Conservation (phyloP, 2,329 filamentous ascomycete species). For the Phialocephala subalpina region DNA sequence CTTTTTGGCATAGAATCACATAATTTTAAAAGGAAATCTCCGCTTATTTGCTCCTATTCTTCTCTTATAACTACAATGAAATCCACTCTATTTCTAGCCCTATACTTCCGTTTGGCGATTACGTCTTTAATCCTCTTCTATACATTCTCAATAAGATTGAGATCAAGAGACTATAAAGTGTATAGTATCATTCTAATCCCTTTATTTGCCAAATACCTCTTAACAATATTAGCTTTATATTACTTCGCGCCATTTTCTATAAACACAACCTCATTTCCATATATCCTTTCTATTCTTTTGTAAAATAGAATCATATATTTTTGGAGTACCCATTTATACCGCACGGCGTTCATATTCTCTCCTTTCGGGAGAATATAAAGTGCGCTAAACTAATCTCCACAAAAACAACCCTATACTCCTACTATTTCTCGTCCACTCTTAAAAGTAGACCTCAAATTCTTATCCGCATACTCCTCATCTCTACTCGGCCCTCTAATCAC, state of each 20-base stretch:
- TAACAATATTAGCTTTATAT: too few relatives aligned
- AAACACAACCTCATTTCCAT: slow-evolving; percentile 4
- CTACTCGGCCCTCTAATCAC: too few relatives aligned
- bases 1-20: slow-evolving; percentile 8
- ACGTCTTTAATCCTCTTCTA: slow-evolving; percentile 13
- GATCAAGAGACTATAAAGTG: slow-evolving; percentile 12
- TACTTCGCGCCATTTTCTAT: slow-evolving; percentile 10
- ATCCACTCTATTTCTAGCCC: slow-evolving; percentile 3
- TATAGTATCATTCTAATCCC: too few relatives aligned
- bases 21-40: background rate
- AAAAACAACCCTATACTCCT: slow-evolving; percentile 22
- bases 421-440: slow-evolving; percentile 12
- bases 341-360: too few relatives aligned
- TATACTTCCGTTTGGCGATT: background rate
- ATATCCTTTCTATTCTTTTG: slow-evolving; percentile 9
- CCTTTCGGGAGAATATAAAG: slow-evolving; percentile 37
- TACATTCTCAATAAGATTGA: slow-evolving; percentile 20
- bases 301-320: slow-evolving; percentile 16
- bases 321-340: slow-evolving; percentile 10
- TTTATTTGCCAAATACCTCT: too few relatives aligned
- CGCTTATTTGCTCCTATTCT: background rate
- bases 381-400: slow-evolving; percentile 16
- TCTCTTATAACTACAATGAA: background rate
- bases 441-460: slow-evolving; percentile 19
- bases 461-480: slow-evolving; percentile 20